Evolutionary conservation across 2,329 filamentous ascomycete species (phyloP).

Genomic region (Waltergamsia citrina): DNA sequence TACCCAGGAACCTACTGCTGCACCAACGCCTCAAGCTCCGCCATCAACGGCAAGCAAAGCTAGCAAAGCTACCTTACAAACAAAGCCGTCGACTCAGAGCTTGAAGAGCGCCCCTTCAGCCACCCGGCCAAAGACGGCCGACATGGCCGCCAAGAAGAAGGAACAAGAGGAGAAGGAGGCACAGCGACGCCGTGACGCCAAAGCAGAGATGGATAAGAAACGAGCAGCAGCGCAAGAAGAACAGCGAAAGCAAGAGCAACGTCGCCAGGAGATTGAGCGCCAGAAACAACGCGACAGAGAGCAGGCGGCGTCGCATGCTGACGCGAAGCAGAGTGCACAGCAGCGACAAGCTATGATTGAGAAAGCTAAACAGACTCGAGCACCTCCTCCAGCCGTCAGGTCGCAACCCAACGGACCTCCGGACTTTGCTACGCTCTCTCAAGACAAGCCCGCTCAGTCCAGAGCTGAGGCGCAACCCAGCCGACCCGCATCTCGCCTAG

Average conservation of each 20-base stretch:
- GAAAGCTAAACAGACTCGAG: constrained; percentile 54
- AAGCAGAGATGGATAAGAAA: constrained; percentile 72
- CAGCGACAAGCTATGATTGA: constrained; percentile 55
- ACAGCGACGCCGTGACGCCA: constrained; percentile 71
- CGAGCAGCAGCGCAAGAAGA: constrained; percentile 58
- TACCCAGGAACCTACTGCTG: constrained; percentile 31
- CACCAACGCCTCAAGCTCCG: constrained; percentile 22
- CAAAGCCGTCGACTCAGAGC: constrained; percentile 44
- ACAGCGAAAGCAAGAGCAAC: constrained; percentile 49
- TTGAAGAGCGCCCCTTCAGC: constrained; percentile 52
- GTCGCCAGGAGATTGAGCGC: constrained; percentile 51
- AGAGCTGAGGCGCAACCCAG: constrained; percentile 22
- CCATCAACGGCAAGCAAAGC: constrained; percentile 51
- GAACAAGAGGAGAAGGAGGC: constrained; percentile 77
- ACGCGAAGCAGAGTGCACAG: constrained; percentile 46
- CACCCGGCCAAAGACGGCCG: constrained; percentile 61
- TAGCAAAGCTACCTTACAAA: constrained; percentile 56
- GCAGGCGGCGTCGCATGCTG: constrained; percentile 48
- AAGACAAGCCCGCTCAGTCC: constrained; percentile 15
- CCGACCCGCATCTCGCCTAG: constrained; percentile 49
- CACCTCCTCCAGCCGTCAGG: constrained; percentile 50
- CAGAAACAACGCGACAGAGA: constrained; percentile 53
- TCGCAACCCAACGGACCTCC: constrained; percentile 42
- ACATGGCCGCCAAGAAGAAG: constrained; percentile 71
- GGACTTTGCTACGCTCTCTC: constrained; percentile 26